These are phyloP conservation scores for Xerocomellus dryophilus DNA, from an alignment of 768 basidiomycete genomes.

Conservation along the genomic window DNA sequence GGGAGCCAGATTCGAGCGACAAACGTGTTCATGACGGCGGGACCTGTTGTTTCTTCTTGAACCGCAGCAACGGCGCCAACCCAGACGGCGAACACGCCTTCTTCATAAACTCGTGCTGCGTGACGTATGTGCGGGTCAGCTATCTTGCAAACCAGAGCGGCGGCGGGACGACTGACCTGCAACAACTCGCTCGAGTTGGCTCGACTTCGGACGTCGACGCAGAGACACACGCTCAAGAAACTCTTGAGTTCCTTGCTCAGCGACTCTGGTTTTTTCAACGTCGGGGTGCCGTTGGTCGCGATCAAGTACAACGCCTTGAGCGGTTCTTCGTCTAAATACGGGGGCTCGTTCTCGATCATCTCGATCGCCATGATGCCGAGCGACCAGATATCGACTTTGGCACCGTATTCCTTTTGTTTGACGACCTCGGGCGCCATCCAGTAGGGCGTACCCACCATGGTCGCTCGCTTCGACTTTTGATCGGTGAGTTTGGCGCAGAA, in stretches of 20 bases:
- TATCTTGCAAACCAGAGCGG: not conserved
- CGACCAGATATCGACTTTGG: slow-evolving; percentile 96
- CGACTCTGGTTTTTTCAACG: slow-evolving; percentile 92
- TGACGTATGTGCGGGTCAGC: not conserved
- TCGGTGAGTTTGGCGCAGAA: slow-evolving; percentile 96
- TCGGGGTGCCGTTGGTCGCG: slow-evolving; percentile 97
- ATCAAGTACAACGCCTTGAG: slow-evolving; percentile 92
- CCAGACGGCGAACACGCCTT: slow-evolving; percentile 82
- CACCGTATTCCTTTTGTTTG: slow-evolving; percentile 95
- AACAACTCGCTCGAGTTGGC: slow-evolving; percentile 87
- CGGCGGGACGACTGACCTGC: slow-evolving; percentile 50
- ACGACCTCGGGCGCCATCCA: slow-evolving; percentile 99
- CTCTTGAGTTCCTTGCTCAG: slow-evolving; percentile 91
- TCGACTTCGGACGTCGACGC: slow-evolving; percentile 92
- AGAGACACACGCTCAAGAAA: slow-evolving; percentile 96
- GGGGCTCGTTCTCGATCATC: slow-evolving; percentile 98
- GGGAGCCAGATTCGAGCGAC: not conserved
- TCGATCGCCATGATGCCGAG: slow-evolving; percentile 98
- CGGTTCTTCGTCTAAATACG: slow-evolving; percentile 93
- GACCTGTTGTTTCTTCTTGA: slow-evolving; percentile 61
- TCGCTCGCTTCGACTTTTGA: slow-evolving; percentile 94
- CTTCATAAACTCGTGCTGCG: slow-evolving; percentile 91
- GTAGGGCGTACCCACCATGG: slow-evolving; percentile 98
- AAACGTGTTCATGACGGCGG: slow-evolving; percentile 33
- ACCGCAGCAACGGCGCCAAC: slow-evolving; percentile 81